Conservation (phyloP, 2,329 filamentous ascomycete species). For the Alternaria sp. region DNA sequence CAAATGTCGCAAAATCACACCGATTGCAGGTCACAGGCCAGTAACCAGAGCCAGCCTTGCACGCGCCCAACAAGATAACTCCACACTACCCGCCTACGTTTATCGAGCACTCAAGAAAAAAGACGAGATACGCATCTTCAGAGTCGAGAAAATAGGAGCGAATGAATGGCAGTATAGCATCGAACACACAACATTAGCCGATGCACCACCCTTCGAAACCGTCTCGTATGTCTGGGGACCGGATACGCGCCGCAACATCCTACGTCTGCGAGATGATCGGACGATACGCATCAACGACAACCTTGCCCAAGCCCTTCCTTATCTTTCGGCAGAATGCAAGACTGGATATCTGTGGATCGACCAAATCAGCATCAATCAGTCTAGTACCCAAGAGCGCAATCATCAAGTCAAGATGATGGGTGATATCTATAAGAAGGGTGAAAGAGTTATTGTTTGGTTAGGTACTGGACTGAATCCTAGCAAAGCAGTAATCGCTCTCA, state of each 20-base stretch:
- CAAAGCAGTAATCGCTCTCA: neutral
- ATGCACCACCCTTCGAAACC: neutral
- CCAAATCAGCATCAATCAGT: neutral
- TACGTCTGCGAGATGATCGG: neutral
- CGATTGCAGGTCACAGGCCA: neutral
- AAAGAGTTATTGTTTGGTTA: neutral
- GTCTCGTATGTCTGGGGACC: neutral
- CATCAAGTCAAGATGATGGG: neutral
- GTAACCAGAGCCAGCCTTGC: neutral
- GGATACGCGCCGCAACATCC: neutral
- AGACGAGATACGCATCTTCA: neutral
- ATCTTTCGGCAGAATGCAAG: neutral
- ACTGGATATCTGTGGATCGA: neutral
- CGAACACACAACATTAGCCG: neutral
- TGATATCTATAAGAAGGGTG: neutral
- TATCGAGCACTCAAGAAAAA: neutral
- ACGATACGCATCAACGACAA: neutral
- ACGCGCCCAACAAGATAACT: neutral
- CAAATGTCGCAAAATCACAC: neutral
- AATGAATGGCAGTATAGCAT: neutral
- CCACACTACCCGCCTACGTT: neutral
- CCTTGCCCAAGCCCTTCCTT: neutral
- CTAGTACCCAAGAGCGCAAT: neutral
- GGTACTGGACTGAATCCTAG: fast-evolving
- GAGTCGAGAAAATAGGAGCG: neutral